These are phyloP conservation scores for Yamadazyma songkhlaensis DNA, from an alignment of 1,139 yeast species.

Conservation along the genomic window DNA sequence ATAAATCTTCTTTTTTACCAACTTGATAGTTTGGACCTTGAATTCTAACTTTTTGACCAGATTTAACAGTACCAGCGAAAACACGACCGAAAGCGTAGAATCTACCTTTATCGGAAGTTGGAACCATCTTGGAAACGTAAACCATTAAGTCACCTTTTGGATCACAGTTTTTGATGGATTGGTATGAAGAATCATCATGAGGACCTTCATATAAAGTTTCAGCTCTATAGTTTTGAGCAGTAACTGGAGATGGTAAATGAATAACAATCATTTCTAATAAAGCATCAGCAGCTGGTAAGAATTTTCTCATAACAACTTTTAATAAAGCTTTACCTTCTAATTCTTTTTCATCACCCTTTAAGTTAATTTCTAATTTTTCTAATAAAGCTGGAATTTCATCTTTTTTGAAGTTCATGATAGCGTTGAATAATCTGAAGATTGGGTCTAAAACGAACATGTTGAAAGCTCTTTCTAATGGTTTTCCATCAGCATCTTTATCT, in stretches of 20 bases:
- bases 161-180: constrained; percentile 97
- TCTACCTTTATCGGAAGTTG: constrained; percentile 99
- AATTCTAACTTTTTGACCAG: constrained; percentile 99
- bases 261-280: constrained; percentile 97
- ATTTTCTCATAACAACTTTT: constrained; percentile 98
- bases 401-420: constrained; percentile 63
- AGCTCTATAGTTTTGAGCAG: constrained; percentile 99
- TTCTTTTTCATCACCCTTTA: constrained; percentile 94
- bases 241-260: constrained; percentile 99
- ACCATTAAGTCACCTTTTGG: constrained; percentile 98
- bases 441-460: constrained; percentile 99
- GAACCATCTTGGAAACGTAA: constrained; percentile 99
- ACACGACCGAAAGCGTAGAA: constrained; percentile 99
- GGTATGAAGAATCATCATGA: constrained; percentile 85
- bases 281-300: constrained; percentile 99
- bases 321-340: constrained; percentile 98
- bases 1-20: constrained; percentile 97
- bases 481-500: constrained; percentile 94
- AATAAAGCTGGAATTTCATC: constrained; percentile 89
- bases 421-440: constrained; percentile 74
- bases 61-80: constrained; percentile 98
- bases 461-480: constrained; percentile 97
- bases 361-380: constrained; percentile 86
- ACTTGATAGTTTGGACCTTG: constrained; percentile 99
- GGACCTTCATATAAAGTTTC: constrained; percentile 99